Evolutionary conservation across 352 stramenopile species (phyloP).

Genomic region (Globisporangium nodosum): DNA sequence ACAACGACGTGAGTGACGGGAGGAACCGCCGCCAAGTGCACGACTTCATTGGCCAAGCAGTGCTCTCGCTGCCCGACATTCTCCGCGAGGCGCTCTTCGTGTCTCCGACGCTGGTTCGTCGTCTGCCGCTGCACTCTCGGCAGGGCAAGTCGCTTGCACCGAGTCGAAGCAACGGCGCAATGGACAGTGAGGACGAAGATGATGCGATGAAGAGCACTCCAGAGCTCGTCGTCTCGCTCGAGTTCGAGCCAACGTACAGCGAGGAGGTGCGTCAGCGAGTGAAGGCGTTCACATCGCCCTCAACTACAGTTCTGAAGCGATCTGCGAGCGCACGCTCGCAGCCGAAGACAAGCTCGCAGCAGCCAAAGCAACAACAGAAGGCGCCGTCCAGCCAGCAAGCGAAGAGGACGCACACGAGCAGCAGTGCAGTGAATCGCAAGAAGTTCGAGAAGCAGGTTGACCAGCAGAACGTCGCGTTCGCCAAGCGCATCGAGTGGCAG

Average conservation of each 20-base stretch:
- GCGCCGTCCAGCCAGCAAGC: background rate
- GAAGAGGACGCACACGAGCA: slow-evolving; percentile 31
- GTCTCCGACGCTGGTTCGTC: slow-evolving; percentile 17
- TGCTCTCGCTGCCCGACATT: slow-evolving; percentile 31
- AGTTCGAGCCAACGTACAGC: slow-evolving; percentile 32
- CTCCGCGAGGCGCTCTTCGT: slow-evolving; percentile 25
- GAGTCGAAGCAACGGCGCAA: background rate
- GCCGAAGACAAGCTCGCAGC: slow-evolving; percentile 1
- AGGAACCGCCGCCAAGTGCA: slow-evolving; percentile 7
- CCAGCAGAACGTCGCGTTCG: slow-evolving; percentile 48
- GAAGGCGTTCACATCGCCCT: background rate
- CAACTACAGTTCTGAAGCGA: background rate
- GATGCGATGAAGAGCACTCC: background rate
- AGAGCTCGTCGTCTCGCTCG: slow-evolving; percentile 33
- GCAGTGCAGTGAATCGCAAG: slow-evolving; percentile 50
- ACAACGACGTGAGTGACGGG: background rate
- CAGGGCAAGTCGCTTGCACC: slow-evolving; percentile 23
- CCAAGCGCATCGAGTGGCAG: slow-evolving; percentile 43
- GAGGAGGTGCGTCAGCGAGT: slow-evolving; percentile 1
- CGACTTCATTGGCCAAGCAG: slow-evolving; percentile 55
- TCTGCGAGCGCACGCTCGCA: background rate
- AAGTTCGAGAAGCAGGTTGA: slow-evolving; percentile 52
- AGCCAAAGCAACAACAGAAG: slow-evolving; percentile 1
- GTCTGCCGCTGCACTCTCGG: slow-evolving; percentile 31
- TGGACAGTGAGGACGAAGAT: background rate